Percentiles rank a stretch among this genome's conserved stretches.
Evolutionary conservation across 306 rosid species (phyloP).

Genomic region (Quercus gilva): DNA sequence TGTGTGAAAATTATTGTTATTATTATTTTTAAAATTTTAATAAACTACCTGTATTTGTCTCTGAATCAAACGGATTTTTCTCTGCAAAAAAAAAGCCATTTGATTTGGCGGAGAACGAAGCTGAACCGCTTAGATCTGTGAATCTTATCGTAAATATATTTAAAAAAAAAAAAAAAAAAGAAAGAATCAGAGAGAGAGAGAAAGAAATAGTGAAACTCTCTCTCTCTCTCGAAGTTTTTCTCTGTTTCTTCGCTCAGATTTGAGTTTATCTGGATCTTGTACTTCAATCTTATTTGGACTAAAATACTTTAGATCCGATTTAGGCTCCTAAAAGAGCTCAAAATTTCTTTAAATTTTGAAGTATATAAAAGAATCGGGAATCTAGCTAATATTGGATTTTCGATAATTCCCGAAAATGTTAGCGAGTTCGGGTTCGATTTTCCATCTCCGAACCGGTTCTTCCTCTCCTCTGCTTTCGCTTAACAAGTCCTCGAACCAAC

Average conservation of each 20-base stretch:
- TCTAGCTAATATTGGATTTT: neutral
- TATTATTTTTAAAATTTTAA: neutral
- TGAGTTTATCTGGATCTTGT: slow-evolving; percentile 13
- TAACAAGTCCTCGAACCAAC: slow-evolving; percentile 38
- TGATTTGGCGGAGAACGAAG: neutral
- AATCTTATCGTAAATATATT: neutral
- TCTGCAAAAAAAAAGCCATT: neutral
- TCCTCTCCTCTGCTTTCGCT: slow-evolving; percentile 22
- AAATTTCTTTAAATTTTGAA: neutral
- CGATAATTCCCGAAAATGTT: slow-evolving; percentile 33
- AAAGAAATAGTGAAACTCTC: neutral
- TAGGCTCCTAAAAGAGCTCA: neutral
- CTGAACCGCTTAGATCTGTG: slow-evolving; percentile 35
- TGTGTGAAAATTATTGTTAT: too few species aligned
- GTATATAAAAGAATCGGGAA: neutral
- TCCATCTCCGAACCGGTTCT: slow-evolving; percentile 31
- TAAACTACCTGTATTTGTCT: neutral
- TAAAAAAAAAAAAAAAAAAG: too few species aligned
- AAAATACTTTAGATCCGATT: neutral
- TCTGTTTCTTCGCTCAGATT: neutral
- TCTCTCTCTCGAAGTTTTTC: too few species aligned
- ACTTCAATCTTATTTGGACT: neutral
- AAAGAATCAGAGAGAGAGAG: neutral
- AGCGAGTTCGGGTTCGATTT: slow-evolving; percentile 49
- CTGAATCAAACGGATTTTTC: neutral